Evolutionary conservation across 2,329 filamentous ascomycete genomes (phyloP), one percentile per base, ranked within the genome.

Genomic region (Pestalotiopsis sp.): DNA sequence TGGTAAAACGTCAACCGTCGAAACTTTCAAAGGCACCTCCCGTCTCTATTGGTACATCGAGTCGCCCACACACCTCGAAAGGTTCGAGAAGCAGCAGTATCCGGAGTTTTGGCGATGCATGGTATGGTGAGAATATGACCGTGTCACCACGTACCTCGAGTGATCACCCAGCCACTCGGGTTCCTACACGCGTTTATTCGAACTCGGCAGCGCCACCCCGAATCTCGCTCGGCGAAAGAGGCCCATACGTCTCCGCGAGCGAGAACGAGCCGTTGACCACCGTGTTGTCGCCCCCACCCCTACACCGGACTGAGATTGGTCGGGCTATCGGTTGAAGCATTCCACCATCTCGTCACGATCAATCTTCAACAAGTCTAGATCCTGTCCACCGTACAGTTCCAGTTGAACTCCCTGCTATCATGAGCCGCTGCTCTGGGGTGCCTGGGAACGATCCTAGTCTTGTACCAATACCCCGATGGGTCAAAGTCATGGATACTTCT

Each of bases 1-100:
- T 84, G 7, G 80, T 82, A 12, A 89, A 84, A 76, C 84, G 87
- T 12, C 84, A 86, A 14, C 81, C 83, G 3, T 87, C 87, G 4
- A 84, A 87, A 20, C 78, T 90, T 4, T 84, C 85, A 52, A 90
- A 90, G 73, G 72, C 79, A 31, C 82, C 81, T 1, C 74, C 79
- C 2, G 39, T 25, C 25, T 57, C 65, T 6, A 66, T 38, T 12
- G 27, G 45, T 17, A 20, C 62, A 14, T 20, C 72, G 73, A 25
- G 73, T 76, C 14, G 75, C 76, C 27, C 80, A 56, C 83, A 85
- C 61, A 78, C 82, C 20, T 83, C 82, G 12, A 79, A 85, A 61
- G 64, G 64, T 23, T 66, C 64, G 9, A 66, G 64, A 27, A 87
- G 85, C 75, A 84, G 82, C 67, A 83, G 82, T 73, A 73, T 81